Evolutionary conservation across 192 early-diverging fungal species (phyloP), one percentile per base, ranked within the genome.

Genomic region (Umbelopsis vinacea): DNA sequence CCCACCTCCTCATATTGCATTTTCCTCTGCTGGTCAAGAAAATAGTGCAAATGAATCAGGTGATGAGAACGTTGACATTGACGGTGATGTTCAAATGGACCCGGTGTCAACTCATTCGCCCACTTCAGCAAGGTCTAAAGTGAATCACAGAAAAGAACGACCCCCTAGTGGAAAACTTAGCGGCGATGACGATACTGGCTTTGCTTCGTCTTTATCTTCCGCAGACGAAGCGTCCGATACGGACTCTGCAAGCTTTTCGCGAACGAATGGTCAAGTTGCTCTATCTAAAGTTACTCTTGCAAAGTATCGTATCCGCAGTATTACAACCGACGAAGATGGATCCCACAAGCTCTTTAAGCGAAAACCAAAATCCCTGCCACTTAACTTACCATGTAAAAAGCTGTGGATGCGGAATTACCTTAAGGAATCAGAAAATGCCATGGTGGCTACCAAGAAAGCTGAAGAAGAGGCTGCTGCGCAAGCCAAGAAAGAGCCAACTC

Each of bases 341-440:
- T 63, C 57, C 17, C 33, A 29, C 33, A 35, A 35, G 29, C 1
- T 22, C 23, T 21, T 29, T 63, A 35, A 11, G 11, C 26, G 57
- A 17, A 63, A 63, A 63, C 33, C 33, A 35, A 63, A 63, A 19
- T 37, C 33, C 15, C 29, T 63, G 33, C 57, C 57, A 63, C 33
- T 63, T 14, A 68, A 68, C 23, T 52, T 69, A 33, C 68, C 68
- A 8, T 69, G 68, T 26, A 69, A 69, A n/a, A 69, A 69, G 24
- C 8, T 33, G 1, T 69, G 68, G 68, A 69, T 69, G 68, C 43
- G 46, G 2, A 50, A 46, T 19, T 69, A 69, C 52, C 46, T 69
- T 4, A 5, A 23, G 48, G 68, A 69, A 14, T 35, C 57, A 63
- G 29, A 63, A 6, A n/a, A 63, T 19, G 19, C 33, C 35, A 19